Evolutionary conservation across 2,329 filamentous ascomycete species (phyloP).

Genomic region (Claviceps humidiphila): DNA sequence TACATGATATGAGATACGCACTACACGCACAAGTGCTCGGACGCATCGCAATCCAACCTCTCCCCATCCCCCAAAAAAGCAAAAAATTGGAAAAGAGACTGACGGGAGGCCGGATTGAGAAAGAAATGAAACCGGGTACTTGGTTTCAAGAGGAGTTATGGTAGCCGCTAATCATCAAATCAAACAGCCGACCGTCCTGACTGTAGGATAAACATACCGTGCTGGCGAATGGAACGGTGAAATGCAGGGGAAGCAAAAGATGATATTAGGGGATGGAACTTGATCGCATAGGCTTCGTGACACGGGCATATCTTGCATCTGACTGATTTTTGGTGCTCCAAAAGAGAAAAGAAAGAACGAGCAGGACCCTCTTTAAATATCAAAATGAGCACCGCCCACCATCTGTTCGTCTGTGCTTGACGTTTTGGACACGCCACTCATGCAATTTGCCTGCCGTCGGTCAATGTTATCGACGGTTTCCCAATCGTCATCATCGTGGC

Average conservation of each 20-base stretch:
- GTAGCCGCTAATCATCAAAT: neutral
- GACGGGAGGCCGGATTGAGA: neutral
- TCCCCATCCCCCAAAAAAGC: neutral
- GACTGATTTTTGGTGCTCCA: neutral
- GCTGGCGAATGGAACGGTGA: constrained; percentile 1
- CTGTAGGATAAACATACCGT: constrained; percentile 4
- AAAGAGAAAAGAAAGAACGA: neutral
- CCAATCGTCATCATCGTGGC: constrained; percentile 39
- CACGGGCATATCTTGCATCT: neutral
- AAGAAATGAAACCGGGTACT: neutral
- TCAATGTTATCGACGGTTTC: constrained; percentile 45
- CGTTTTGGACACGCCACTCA: constrained; percentile 50
- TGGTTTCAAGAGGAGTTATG: neutral
- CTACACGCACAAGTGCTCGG: neutral
- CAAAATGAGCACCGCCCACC: constrained; percentile 50
- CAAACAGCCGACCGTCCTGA: constrained; percentile 1
- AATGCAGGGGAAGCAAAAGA: neutral
- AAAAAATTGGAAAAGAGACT: neutral
- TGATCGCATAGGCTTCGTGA: neutral
- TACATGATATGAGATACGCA: neutral
- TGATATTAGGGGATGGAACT: neutral
- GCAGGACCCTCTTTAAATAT: constrained; percentile 34
- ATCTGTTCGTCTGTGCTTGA: constrained; percentile 47
- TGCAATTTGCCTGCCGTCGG: constrained; percentile 39
- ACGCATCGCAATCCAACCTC: neutral